phyloP scores from a whole-genome alignment of 257 asterid species.

The Ligustrum vulgare region DNA sequence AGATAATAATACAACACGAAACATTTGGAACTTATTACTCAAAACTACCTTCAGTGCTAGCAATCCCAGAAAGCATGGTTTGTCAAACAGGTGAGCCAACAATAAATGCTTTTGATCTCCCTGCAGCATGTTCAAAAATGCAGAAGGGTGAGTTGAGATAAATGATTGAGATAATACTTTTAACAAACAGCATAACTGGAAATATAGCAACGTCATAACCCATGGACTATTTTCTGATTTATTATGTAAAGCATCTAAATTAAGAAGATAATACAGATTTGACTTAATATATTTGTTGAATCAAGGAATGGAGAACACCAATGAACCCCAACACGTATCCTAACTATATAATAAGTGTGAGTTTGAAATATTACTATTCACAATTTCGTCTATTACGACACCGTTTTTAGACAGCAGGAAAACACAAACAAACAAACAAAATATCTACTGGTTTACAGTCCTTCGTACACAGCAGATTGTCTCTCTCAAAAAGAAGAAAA shows the following conservation, averaged over 20 bases:
- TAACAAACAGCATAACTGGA: not conserved
- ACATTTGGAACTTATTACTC: constrained; percentile 2
- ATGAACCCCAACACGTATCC: not conserved
- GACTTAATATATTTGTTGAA: not conserved
- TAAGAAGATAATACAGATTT: not conserved
- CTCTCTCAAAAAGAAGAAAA: too few relatives aligned
- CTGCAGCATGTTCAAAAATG: constrained; percentile 39
- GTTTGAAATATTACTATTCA: too few relatives aligned
- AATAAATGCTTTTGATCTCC: constrained; percentile 74
- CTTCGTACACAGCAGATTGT: too few relatives aligned
- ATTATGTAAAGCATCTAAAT: not conserved
- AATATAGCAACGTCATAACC: not conserved
- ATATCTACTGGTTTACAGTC: too few relatives aligned
- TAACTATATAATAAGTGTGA: too few relatives aligned
- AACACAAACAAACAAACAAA: too few relatives aligned
- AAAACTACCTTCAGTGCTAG: constrained; percentile 76
- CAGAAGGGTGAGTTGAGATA: constrained; percentile 1
- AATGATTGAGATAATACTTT: not conserved
- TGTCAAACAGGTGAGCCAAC: constrained; percentile 91
- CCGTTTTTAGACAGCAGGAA: too few relatives aligned
- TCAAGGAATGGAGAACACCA: not conserved
- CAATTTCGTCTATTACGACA: too few relatives aligned
- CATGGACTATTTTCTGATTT: not conserved
- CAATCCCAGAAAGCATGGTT: constrained; percentile 95
- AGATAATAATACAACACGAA: not conserved